phyloP scores from a whole-genome alignment of 441 rosid genomes.

The Populus hybrid region DNA sequence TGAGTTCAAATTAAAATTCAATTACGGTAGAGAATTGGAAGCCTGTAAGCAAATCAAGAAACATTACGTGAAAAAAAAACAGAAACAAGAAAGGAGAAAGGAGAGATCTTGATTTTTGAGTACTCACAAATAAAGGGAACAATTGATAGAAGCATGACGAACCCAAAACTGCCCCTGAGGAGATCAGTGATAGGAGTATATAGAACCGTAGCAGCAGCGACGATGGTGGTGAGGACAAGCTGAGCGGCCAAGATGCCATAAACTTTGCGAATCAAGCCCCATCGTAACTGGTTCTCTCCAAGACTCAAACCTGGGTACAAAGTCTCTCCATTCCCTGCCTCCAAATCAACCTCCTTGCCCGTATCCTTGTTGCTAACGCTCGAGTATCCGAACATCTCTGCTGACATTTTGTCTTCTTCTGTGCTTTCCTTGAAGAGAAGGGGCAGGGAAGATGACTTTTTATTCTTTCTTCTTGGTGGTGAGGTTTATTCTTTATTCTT shows the following conservation, averaged over 20 bases:
- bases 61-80: background rate
- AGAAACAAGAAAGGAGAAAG: too few species aligned
- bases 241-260: slow-evolving; percentile 78
- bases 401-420: background rate
- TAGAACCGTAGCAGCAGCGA: slow-evolving; percentile 65
- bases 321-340: slow-evolving; percentile 67
- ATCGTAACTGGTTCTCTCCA: slow-evolving; percentile 86
- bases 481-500: background rate
- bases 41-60: background rate
- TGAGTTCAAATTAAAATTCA: background rate
- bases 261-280: slow-evolving; percentile 92
- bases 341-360: slow-evolving; percentile 45
- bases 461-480: background rate
- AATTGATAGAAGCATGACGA: slow-evolving; percentile 70
- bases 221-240: slow-evolving; percentile 73
- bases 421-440: background rate
- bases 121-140: slow-evolving; percentile 71
- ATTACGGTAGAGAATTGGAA: background rate
- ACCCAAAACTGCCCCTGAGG: slow-evolving; percentile 65
- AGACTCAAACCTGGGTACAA: slow-evolving; percentile 21
- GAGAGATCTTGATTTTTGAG: background rate
- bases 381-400: slow-evolving; percentile 52
- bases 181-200: slow-evolving; percentile 67
- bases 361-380: slow-evolving; percentile 25
- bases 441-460: background rate